Conservation (phyloP, 768 basidiomycete species). For the Paxillus rubicundulus region DNA sequence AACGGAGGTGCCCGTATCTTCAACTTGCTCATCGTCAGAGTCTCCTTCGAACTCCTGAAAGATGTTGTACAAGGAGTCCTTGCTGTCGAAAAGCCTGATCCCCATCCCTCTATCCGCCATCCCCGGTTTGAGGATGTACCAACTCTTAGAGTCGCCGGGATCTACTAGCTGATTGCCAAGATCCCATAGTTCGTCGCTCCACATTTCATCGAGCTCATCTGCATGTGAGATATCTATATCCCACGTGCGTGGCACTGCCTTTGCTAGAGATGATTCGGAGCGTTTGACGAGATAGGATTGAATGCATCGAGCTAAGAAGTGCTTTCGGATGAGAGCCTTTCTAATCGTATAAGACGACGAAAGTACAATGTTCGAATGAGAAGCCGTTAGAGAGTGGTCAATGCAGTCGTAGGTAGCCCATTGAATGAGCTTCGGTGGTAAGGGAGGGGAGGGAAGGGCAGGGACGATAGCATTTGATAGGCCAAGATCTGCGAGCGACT, state of each 20-base stretch:
- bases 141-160: conserved; percentile 37
- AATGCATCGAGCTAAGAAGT: conserved; percentile 78
- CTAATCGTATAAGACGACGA: conserved; percentile 86
- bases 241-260: conserved; percentile 70
- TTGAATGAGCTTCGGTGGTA: conserved; percentile 46
- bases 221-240: conserved; percentile 84
- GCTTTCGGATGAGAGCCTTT: conserved; percentile 93
- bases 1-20: conserved; percentile 49
- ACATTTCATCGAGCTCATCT: conserved; percentile 93
- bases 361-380: conserved; percentile 48
- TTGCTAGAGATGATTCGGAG: conserved; percentile 51
- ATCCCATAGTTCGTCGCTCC: conserved; percentile 92
- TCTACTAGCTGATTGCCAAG: conserved; percentile 67
- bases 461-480: conserved; percentile 29
- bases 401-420: conserved; percentile 91
- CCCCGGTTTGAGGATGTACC: conserved; percentile 98
- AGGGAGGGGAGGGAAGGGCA: conserved; percentile 19
- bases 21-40: conserved; percentile 46
- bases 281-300: conserved; percentile 72
- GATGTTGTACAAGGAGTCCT: conserved; percentile 66
- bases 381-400: conserved; percentile 69
- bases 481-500: conserved; percentile 37
- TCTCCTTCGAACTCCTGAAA: conserved; percentile 77
- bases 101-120: conserved; percentile 98
- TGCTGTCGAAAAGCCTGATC: conserved; percentile 83